Base-by-base conservation (phyloP, 1,139 yeast genomes). In the Geotrichum fermentans region DNA sequence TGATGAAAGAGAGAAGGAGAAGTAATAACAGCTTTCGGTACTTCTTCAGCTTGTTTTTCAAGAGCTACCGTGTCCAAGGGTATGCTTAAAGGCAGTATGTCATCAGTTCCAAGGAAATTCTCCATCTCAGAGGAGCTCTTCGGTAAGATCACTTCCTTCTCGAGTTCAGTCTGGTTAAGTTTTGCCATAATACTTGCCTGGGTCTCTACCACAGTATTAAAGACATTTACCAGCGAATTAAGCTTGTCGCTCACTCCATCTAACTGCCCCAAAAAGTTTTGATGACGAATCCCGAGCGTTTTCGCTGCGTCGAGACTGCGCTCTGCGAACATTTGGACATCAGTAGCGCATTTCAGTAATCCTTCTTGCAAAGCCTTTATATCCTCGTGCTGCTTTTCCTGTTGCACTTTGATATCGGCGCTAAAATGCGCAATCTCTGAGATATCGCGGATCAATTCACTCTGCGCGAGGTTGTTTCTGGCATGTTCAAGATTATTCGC, bases 381-480 rank as follows among this genome's bases (percentile, higher is more conserved):
- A 10, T 20, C 29, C 11, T 29, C 28, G 10, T 29, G 28, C 16
- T 43, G 46, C 26, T 20, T 29, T 5, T 43, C 46, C 10, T 43
- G 41, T 11, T 36, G 40, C 30, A 29, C 21, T 28, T 36, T 43
- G 21, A 38, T 43, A 20, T 36, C 46, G 8, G 46, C 40, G 14
- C 34, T 22, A 14, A 36, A 35, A 21, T 30, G 39, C 2, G 41
- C 40, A 17, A 43, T 43, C 20, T 43, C 41, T n/a, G 40, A 17
- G 16, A 43, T 36, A 16, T 36, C 41, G 10, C 34, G 46, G 26
- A 43, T 22, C 2, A 43, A 29, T n/a, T 43, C 46, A 20, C 34
- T 29, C 13, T n/a, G 17, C 8, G n/a, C 35, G 2, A 28, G 16
- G 3, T 16, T 8, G 14, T n/a, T 30, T 6, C 11, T 13, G 24